Conservation (phyloP, 1,139 yeast genomes). For the Debaryomyces sp. region DNA sequence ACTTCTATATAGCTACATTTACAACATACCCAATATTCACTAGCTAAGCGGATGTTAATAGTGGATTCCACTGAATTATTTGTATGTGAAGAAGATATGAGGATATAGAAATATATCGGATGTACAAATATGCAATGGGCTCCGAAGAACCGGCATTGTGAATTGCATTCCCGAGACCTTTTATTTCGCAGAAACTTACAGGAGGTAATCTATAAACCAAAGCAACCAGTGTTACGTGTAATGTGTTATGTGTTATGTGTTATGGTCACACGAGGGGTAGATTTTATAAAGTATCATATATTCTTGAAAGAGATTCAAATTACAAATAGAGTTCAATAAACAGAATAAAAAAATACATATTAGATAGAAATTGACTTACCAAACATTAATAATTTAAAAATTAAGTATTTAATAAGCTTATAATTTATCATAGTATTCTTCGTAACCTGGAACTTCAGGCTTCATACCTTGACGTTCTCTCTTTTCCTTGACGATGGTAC, state of each 20-base stretch:
- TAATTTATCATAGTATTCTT: slow-evolving; percentile 99
- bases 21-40: not conserved
- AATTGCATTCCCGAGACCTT: not conserved
- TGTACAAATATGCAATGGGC: not conserved
- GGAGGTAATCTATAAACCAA: not conserved
- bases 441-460: slow-evolving; percentile 98
- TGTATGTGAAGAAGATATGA: not conserved
- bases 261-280: not conserved
- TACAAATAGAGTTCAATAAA: slow-evolving; percentile 8
- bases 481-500: slow-evolving; percentile 84
- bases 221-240: not conserved
- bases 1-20: not conserved
- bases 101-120: not conserved
- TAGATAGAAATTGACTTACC: slow-evolving; percentile 8
- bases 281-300: slow-evolving; percentile 9
- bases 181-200: not conserved
- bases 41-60: not conserved
- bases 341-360: slow-evolving; percentile 7
- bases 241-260: not conserved
- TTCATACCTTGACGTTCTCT: slow-evolving; percentile 98
- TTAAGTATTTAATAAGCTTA: slow-evolving; percentile 43
- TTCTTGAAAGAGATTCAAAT: slow-evolving; percentile 12
- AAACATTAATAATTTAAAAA: slow-evolving; percentile 7
- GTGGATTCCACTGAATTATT: not conserved
- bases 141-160: not conserved